Evolutionary conservation across 371 early-diverging fungal species (phyloP), one percentile per base, ranked within the genome.

Genomic region (Umbelopsis sp.): DNA sequence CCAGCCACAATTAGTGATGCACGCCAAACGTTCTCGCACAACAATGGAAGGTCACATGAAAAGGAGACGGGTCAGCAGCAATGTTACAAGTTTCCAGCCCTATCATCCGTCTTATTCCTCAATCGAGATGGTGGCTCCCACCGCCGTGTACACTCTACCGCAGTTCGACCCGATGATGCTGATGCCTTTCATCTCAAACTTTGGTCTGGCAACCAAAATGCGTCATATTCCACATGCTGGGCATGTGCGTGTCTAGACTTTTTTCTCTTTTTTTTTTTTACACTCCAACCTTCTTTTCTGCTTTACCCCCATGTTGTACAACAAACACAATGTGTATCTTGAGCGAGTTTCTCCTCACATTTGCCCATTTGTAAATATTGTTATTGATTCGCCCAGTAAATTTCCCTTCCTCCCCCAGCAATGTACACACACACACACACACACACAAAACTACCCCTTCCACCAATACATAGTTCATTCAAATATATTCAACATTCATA

Each of bases 1-100:
- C 14, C 57, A 57, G 57, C 57, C 57, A 57, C 57, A 57, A 57
- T 57, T 57, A 57, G 57, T 57, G 57, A 57, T 57, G 57, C 57
- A 57, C 57, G 57, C 57, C 57, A 57, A 57, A 57, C 57, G 57
- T 11, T 57, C 57, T 57, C 57, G 57, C 57, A 57, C 57, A 57
- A 57, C 57, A 57, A 57, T 57, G 57, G 57, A 57, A 57, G 57
- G 57, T 57, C 57, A 57, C 57, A 57, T 57, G 57, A 57, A 57
- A 57, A 24, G 57, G 57, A 57, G 57, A 57, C 37, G 57, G 29
- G 57, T 57, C 57, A 57, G 57, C 57, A 22, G 4, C 4, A 24
- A 14, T 29, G 18, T 29, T 14, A 20, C 53, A 24, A 25, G 32
- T 35, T 57, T 35, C 57, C 57, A 57, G 29, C 57, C 57, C 18